Evolutionary conservation across 1,139 yeast species (phyloP).

Genomic region (Petasospora fabianii): DNA sequence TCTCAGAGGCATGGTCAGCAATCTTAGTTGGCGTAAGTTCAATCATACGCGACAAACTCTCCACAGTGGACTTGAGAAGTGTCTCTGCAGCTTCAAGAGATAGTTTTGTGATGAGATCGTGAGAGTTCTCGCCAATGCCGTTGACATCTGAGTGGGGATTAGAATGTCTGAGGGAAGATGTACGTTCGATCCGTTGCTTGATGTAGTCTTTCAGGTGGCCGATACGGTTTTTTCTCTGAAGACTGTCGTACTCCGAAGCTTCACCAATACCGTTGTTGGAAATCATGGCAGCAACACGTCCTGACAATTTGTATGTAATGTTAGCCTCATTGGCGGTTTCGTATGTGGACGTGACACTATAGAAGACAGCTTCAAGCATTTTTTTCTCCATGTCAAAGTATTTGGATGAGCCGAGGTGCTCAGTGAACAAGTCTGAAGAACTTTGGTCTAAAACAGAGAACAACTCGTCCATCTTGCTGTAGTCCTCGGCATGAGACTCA

Average conservation of each 20-base stretch:
- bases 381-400: slow-evolving; percentile 75
- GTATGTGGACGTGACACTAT: slow-evolving; percentile 45
- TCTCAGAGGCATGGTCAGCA: slow-evolving; percentile 60
- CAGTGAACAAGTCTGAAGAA: slow-evolving; percentile 67
- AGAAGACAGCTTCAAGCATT: slow-evolving; percentile 60
- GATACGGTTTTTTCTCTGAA: slow-evolving; percentile 29
- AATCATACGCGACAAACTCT: slow-evolving; percentile 72
- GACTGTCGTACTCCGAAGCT: slow-evolving; percentile 21
- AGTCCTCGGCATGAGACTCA: slow-evolving; percentile 36
- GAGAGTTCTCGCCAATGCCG: slow-evolving; percentile 13
- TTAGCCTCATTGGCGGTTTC: slow-evolving; percentile 51
- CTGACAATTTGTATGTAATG: slow-evolving; percentile 43
- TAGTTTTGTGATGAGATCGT: slow-evolving; percentile 27
- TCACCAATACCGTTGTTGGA: slow-evolving; percentile 16
- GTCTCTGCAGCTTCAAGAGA: slow-evolving; percentile 53
- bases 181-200: slow-evolving; percentile 38
- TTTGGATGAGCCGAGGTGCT: slow-evolving; percentile 61
- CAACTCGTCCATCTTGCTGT: slow-evolving; percentile 40
- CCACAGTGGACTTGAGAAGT: slow-evolving; percentile 69
- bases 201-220: slow-evolving; percentile 37
- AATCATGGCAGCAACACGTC: slow-evolving; percentile 32
- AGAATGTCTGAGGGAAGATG: slow-evolving; percentile 31
- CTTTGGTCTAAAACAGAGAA: slow-evolving; percentile 65
- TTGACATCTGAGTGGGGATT: slow-evolving; percentile 10
- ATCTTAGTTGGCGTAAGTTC: slow-evolving; percentile 67